Evolutionary conservation across 2,329 filamentous ascomycete species (phyloP).

Genomic region (Epichloe typhina): DNA sequence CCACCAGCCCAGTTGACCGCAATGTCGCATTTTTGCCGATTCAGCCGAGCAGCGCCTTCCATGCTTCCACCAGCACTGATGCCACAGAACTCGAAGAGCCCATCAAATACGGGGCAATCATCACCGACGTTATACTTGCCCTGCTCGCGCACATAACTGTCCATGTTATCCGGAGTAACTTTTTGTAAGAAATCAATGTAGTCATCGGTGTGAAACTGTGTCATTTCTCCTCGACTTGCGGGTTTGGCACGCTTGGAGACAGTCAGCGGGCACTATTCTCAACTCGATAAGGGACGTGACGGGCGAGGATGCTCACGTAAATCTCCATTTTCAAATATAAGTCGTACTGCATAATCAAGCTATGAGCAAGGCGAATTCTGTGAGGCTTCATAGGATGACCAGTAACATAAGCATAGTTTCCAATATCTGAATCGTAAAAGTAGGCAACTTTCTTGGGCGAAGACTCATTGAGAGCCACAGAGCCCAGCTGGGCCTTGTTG

Average conservation of each 20-base stretch:
- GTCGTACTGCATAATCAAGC: constrained; percentile 90
- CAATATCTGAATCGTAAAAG: constrained; percentile 97
- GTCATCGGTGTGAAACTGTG: constrained; percentile 85
- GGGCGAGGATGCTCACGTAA: constrained; percentile 52
- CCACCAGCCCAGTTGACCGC: constrained; percentile 98
- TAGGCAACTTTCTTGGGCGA: constrained; percentile 78
- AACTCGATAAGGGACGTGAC: background rate
- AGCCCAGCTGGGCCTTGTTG: constrained; percentile 23
- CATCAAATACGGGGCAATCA: constrained; percentile 95
- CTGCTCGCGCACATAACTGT: constrained; percentile 80
- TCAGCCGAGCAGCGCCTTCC: constrained; percentile 81
- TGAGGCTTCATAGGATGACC: constrained; percentile 99
- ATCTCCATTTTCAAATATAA: constrained; percentile 95
- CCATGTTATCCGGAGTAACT: constrained; percentile 98
- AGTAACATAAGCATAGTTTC: constrained; percentile 94
- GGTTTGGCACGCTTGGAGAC: constrained; percentile 59
- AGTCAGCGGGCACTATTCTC: background rate
- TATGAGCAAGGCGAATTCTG: constrained; percentile 86
- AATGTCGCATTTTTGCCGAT: constrained; percentile 86
- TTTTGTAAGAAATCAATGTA: constrained; percentile 93
- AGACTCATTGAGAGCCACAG: constrained; percentile 32
- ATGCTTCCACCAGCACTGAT: constrained; percentile 90
- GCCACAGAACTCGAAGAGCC: constrained; percentile 91
- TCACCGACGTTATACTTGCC: constrained; percentile 90
- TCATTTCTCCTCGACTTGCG: constrained; percentile 79